Conservation (phyloP, 1,284 basidiomycete species). For the Ceratobasidium sp. region DNA sequence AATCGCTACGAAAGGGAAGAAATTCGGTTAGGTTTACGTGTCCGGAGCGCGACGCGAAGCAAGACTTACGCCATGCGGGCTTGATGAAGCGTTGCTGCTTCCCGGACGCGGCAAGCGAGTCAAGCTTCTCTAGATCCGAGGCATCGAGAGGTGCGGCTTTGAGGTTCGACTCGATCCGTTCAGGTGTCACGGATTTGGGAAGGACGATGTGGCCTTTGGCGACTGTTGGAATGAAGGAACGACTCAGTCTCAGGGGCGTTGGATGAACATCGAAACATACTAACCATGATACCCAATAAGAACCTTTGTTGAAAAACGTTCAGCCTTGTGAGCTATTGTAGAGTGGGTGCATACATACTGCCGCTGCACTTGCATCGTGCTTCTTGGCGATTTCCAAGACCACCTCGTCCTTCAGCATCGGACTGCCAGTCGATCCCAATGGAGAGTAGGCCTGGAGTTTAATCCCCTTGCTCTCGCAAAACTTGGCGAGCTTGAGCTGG, state of each 20-base stretch:
- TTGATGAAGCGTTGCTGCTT: conserved; percentile 73
- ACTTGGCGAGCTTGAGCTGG: conserved; percentile 74
- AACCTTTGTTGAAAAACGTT: conserved; percentile 23
- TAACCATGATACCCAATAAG: conserved; percentile 73
- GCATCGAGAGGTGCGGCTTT: conserved; percentile 63
- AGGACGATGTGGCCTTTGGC: conserved; percentile 73
- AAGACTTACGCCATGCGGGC: conserved; percentile 64
- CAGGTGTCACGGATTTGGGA: conserved; percentile 79
- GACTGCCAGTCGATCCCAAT: conserved; percentile 76
- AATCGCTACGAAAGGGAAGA: conserved; percentile 54
- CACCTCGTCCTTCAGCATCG: conserved; percentile 75
- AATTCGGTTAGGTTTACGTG: conserved; percentile 3
- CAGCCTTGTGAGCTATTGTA: neutral
- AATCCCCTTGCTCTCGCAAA: conserved; percentile 75
- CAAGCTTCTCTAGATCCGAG: conserved; percentile 71
- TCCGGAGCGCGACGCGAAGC: neutral
- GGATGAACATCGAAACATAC: conserved; percentile 48
- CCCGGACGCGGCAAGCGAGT: conserved; percentile 72
- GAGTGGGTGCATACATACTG: conserved; percentile 56
- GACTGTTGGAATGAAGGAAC: conserved; percentile 58
- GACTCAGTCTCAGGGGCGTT: conserved; percentile 48
- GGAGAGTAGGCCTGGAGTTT: conserved; percentile 85
- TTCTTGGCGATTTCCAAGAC: conserved; percentile 72
- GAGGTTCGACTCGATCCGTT: conserved; percentile 78
- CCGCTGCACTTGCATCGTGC: conserved; percentile 67